A percentile compares a stretch with the other conserved stretches of the same genome.
phyloP scores from a whole-genome alignment of 192 early-diverging fungal genomes.

The Glomus cerebriforme region DNA sequence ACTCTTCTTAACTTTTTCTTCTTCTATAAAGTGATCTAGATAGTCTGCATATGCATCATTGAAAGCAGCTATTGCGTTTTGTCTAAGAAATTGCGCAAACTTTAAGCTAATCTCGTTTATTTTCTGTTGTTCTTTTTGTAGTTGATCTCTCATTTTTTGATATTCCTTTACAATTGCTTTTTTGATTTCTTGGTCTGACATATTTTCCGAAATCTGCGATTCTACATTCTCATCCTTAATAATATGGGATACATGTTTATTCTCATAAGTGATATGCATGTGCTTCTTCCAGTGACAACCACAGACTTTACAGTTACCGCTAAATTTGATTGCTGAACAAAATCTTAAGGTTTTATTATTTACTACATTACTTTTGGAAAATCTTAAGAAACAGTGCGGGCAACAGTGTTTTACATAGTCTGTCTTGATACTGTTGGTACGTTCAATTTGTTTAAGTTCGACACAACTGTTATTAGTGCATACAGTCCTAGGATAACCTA shows the following conservation, averaged over 20 bases:
- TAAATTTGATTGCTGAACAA: constrained; percentile 30
- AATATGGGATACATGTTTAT: constrained; percentile 20
- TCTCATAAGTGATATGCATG: constrained; percentile 30
- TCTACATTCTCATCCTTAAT: constrained; percentile 27
- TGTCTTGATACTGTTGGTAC: constrained; percentile 2
- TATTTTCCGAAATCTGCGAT: constrained; percentile 27
- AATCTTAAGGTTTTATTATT: constrained; percentile 16
- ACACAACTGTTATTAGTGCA: constrained; percentile 31
- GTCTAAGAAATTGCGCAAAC: constrained; percentile 35
- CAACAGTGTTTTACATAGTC: constrained; percentile 38
- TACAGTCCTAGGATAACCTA: constrained; percentile 30
- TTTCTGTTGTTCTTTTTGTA: constrained; percentile 30
- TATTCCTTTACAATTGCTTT: constrained; percentile 4
- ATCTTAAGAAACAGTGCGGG: constrained; percentile 18
- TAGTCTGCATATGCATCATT: constrained; percentile 36
- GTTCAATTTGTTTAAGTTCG: too few species aligned
- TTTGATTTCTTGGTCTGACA: background rate
- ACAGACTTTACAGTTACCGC: constrained; percentile 32
- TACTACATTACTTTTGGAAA: constrained; percentile 27
- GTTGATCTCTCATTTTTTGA: background rate
- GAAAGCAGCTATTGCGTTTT: constrained; percentile 35
- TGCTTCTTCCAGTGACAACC: constrained; percentile 35
- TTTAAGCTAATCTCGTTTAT: constrained; percentile 30
- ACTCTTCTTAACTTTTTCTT: constrained; percentile 30
- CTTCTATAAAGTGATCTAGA: constrained; percentile 30